These are phyloP conservation scores for Stereum hirsutum DNA, from an alignment of 1,284 basidiomycete species.

Conservation along the genomic window DNA sequence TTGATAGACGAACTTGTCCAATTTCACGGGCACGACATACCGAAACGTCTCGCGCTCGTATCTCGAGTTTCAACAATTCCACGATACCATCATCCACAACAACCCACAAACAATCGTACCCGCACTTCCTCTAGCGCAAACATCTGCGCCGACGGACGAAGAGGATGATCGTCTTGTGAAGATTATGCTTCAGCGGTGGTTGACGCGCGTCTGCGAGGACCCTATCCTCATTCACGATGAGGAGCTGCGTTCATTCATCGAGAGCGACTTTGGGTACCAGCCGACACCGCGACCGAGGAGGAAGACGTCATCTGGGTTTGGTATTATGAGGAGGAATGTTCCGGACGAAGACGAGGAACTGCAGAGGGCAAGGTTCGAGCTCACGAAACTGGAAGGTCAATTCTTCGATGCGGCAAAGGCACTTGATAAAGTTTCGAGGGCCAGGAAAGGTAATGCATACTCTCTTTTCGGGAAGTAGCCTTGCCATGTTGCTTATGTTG, in stretches of 20 bases:
- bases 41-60: constrained; percentile 89
- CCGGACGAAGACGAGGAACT: constrained; percentile 83
- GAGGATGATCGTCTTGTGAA: constrained; percentile 92
- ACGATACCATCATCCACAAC: constrained; percentile 74
- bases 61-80: constrained; percentile 86
- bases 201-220: constrained; percentile 84
- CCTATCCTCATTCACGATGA: constrained; percentile 81
- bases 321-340: constrained; percentile 59
- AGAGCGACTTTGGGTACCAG: constrained; percentile 92
- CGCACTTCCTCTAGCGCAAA: constrained; percentile 84
- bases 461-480: not conserved
- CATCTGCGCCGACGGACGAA: constrained; percentile 90
- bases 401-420: constrained; percentile 86
- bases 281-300: constrained; percentile 68
- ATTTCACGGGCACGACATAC: constrained; percentile 83
- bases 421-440: constrained; percentile 73
- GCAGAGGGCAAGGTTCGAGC: constrained; percentile 79
- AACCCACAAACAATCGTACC: constrained; percentile 90
- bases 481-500: not conserved
- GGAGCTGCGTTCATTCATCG: constrained; percentile 86
- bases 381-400: constrained; percentile 83
- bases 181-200: constrained; percentile 89
- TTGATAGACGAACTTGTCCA: constrained; percentile 83
- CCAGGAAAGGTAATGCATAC: constrained; percentile 55
- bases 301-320: constrained; percentile 60